Conservation (phyloP, 2,329 filamentous ascomycete species). For the Rutstroemia sp. region DNA sequence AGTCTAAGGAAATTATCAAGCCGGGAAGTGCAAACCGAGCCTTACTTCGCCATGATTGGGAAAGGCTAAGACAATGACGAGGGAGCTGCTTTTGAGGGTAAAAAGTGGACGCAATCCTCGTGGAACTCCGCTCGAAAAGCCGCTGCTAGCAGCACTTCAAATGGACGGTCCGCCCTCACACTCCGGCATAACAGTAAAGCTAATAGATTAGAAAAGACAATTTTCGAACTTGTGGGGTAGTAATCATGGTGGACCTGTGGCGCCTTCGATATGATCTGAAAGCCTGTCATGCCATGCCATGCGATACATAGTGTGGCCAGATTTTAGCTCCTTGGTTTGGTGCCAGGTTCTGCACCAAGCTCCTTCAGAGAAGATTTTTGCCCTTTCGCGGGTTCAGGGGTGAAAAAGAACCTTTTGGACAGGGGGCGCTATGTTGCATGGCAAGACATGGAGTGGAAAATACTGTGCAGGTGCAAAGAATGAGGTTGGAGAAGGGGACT, state of each 20-base stretch:
- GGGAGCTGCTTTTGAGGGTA: neutral
- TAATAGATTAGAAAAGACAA: neutral
- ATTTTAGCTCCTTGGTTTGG: neutral
- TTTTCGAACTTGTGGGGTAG: conserved; percentile 23
- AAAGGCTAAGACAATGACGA: neutral
- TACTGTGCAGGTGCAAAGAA: neutral
- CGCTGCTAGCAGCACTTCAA: neutral
- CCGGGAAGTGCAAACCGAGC: neutral
- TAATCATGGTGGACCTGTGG: conserved; percentile 1
- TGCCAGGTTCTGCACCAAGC: conserved; percentile 18
- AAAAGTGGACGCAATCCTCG: neutral
- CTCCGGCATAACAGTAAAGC: conserved; percentile 2
- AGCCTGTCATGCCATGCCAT: conserved; percentile 1
- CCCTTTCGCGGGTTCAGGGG: neutral
- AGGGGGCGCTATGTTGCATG: neutral
- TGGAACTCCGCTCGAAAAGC: neutral
- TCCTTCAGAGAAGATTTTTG: neutral
- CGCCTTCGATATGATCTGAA: conserved; percentile 1
- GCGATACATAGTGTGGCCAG: neutral
- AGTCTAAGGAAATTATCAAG: neutral
- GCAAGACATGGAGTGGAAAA: neutral
- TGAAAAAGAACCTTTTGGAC: neutral
- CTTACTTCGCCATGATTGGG: neutral
- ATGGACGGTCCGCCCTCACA: neutral
- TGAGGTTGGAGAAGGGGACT: neutral